Conservation (phyloP, 805 yeast genomes). For the Ogataea philodendri region DNA sequence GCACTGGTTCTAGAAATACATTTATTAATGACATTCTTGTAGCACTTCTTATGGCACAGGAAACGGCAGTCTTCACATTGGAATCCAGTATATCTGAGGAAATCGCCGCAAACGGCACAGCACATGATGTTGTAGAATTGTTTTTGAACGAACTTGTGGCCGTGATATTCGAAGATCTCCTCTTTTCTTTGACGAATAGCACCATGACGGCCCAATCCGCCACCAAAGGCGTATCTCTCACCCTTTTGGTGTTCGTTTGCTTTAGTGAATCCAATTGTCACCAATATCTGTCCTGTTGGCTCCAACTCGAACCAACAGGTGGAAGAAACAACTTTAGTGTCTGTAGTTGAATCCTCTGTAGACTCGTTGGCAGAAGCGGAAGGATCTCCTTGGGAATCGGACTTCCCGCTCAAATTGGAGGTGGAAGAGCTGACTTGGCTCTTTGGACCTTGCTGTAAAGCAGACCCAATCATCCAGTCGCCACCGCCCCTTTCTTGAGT, state of each 20-base stretch:
- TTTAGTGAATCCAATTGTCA: constrained; percentile 79
- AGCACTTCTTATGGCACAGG: constrained; percentile 78
- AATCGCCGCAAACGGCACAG: constrained; percentile 97
- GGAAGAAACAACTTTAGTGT: constrained; percentile 40
- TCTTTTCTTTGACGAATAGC: constrained; percentile 93
- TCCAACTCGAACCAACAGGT: constrained; percentile 89
- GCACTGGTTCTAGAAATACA: constrained; percentile 76
- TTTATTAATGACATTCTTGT: constrained; percentile 75
- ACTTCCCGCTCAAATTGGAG: constrained; percentile 11
- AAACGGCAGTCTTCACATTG: constrained; percentile 85
- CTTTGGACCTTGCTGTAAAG: constrained; percentile 34
- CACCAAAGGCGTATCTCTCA: constrained; percentile 47
- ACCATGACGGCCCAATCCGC: constrained; percentile 91
- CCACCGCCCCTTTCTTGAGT: constrained; percentile 68
- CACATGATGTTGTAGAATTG: constrained; percentile 96
- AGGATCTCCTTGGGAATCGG: constrained; percentile 15
- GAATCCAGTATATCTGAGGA: constrained; percentile 79
- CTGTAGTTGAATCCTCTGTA: constrained; percentile 11
- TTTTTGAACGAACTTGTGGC: constrained; percentile 94
- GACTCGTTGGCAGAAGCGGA: constrained; percentile 19
- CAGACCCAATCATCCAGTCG: constrained; percentile 79
- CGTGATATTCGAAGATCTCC: constrained; percentile 90
- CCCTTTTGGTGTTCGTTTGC: constrained; percentile 43
- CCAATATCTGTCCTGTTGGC: constrained; percentile 87
- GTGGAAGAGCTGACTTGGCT: constrained; percentile 9